These are phyloP conservation scores for Graphilbum sp. DNA, from an alignment of 2,329 filamentous ascomycete genomes.

Conservation along the genomic window DNA sequence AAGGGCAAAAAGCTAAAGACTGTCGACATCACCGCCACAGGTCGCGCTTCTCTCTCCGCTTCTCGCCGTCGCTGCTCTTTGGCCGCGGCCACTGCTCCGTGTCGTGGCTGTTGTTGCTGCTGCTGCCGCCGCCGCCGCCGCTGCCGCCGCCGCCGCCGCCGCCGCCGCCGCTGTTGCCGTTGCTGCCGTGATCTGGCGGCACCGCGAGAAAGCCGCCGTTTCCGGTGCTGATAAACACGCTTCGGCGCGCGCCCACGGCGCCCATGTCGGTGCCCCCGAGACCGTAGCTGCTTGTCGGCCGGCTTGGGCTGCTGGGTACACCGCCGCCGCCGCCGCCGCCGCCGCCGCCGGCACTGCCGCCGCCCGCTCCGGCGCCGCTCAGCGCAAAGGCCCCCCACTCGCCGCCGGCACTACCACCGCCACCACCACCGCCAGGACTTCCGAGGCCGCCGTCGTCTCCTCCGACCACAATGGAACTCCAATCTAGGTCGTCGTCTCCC, in stretches of 20 bases:
- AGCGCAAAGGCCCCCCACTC: neutral
- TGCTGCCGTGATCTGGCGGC: constrained; percentile 17
- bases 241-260: constrained; percentile 32
- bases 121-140: constrained; percentile 7
- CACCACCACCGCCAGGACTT: constrained; percentile 8
- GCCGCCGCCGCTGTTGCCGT: constrained; percentile 7
- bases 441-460: constrained; percentile 11
- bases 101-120: constrained; percentile 3
- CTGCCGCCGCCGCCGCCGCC: constrained; percentile 4
- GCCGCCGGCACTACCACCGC: constrained; percentile 10
- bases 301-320: constrained; percentile 14
- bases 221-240: constrained; percentile 35
- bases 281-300: constrained; percentile 40
- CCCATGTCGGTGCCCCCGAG: constrained; percentile 37
- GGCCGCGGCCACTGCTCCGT: constrained; percentile 27
- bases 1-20: neutral
- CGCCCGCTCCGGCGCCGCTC: constrained; percentile 5
- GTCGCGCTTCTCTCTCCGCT: constrained; percentile 21
- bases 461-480: constrained; percentile 38
- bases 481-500: constrained; percentile 38
- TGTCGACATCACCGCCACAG: constrained; percentile 22
- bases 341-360: constrained; percentile 7
- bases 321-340: constrained; percentile 11
- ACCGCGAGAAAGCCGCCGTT: constrained; percentile 36
- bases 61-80: constrained; percentile 24